Evolutionary conservation across 345 rosid species (phyloP).

Genomic region (Boechera stricta): DNA sequence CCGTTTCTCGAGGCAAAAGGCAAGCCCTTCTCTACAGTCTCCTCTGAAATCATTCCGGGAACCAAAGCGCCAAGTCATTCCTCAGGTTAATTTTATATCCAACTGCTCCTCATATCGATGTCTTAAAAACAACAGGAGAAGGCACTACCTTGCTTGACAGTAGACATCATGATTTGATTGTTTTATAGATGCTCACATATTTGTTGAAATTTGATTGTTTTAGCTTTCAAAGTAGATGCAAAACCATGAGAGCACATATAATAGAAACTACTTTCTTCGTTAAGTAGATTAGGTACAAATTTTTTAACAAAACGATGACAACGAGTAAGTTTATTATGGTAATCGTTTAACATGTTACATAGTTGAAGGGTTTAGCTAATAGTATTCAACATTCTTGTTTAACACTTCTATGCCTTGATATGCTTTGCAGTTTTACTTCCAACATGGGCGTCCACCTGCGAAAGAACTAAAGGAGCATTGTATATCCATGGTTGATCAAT

Average conservation of each 20-base stretch:
- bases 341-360: slow-evolving; percentile 5
- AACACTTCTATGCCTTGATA: slow-evolving; percentile 21
- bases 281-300: background rate
- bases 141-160: slow-evolving; percentile 5
- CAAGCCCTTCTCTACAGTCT: slow-evolving; percentile 74
- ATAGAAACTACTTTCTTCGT: background rate
- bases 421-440: slow-evolving; percentile 80
- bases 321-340: background rate
- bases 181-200: background rate
- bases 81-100: slow-evolving; percentile 65
- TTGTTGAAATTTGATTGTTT: slow-evolving; percentile 4
- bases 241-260: background rate
- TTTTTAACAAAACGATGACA: background rate
- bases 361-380: slow-evolving; percentile 14
- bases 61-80: slow-evolving; percentile 72
- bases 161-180: slow-evolving; percentile 9
- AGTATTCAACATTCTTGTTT: slow-evolving; percentile 1
- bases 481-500: slow-evolving; percentile 57
- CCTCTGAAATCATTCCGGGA: slow-evolving; percentile 67
- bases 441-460: slow-evolving; percentile 76
- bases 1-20: slow-evolving; percentile 65
- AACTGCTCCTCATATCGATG: slow-evolving; percentile 12
- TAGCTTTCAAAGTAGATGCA: slow-evolving; percentile 7
- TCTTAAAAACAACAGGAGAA: background rate
- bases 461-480: slow-evolving; percentile 73